Evolutionary conservation across 371 early-diverging fungal genomes (phyloP), one percentile per base, ranked within the genome.

Genomic region (Mortierella sp.): DNA sequence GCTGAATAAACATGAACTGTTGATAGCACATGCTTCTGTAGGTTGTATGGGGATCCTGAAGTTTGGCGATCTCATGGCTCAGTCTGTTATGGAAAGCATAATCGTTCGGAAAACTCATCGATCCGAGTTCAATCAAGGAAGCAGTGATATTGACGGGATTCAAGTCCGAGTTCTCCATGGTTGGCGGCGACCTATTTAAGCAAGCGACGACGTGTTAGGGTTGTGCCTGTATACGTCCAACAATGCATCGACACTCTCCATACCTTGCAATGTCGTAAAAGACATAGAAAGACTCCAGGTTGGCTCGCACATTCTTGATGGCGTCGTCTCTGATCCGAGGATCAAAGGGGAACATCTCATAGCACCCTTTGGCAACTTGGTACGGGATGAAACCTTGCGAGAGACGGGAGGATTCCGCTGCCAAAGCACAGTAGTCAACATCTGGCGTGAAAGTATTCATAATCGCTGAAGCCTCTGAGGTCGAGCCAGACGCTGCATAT

Each of bases 221-320:
- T n/a, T n/a, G n/a, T n/a, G n/a, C n/a, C n/a, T n/a, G n/a, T n/a
- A n/a, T n/a, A n/a, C n/a, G n/a, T n/a, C n/a, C n/a, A n/a, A n/a
- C n/a, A n/a, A n/a, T n/a, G n/a, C n/a, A n/a, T n/a, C n/a, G n/a
- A n/a, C n/a, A n/a, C n/a, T n/a, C n/a, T n/a, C n/a, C 27, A 41
- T 50, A 74, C 76, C 50, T 67, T 16, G 68, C 60, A 57, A 74
- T 67, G n/a, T 74, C 76, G n/a, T 68, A 67, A 64, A 74, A 74
- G 40, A 74, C 76, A 37, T 74, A 74, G 27, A 74, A 74, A 1
- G 76, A 67, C 57, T 74, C 64, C 37, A 74, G 52, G 57, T 67
- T 74, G 24, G 76, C 68, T 3, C 40, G 50, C 43, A 74, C 61
- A 17, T 56, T 74, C 21, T 56, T 41, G n/a, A 74, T 37, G 22